These are phyloP conservation scores for Pichia paraexigua DNA, from an alignment of 805 yeast species.

Conservation along the genomic window DNA sequence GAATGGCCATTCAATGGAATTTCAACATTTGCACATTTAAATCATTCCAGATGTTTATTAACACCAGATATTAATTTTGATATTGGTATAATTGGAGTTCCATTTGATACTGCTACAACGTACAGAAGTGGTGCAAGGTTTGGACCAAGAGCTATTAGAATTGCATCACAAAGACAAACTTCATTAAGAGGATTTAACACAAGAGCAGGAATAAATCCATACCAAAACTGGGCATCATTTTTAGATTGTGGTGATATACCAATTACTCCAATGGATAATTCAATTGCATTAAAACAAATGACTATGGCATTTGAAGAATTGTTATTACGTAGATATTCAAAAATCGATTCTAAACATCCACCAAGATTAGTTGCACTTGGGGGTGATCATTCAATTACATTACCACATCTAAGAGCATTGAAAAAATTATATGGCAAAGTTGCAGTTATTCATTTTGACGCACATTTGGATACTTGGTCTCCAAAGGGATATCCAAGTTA, in stretches of 20 bases:
- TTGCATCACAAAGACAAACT: constrained; percentile 65
- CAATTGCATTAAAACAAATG: constrained; percentile 47
- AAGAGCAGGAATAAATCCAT: constrained; percentile 45
- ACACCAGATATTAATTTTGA: constrained; percentile 45
- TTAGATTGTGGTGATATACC: constrained; percentile 55
- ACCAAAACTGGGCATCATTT: constrained; percentile 39
- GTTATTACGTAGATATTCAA: constrained; percentile 27
- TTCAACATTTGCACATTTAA: constrained; percentile 68
- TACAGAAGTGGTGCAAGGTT: constrained; percentile 78
- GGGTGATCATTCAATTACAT: constrained; percentile 73
- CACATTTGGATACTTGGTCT: constrained; percentile 77
- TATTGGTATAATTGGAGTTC: constrained; percentile 69
- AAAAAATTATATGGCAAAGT: constrained; percentile 54
- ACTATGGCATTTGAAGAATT: constrained; percentile 48
- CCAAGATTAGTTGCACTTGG: constrained; percentile 70
- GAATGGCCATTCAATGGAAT: constrained; percentile 68
- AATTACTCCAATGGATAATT: constrained; percentile 51
- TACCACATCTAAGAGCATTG: constrained; percentile 66
- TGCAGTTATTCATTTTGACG: constrained; percentile 75
- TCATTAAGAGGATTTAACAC: constrained; percentile 62
- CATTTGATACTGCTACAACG: constrained; percentile 76
- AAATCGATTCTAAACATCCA: constrained; percentile 27
- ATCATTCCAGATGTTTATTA: constrained; percentile 49
- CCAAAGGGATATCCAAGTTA: constrained; percentile 57
- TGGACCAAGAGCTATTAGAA: constrained; percentile 68